phyloP scores from a whole-genome alignment of 768 basidiomycete species.

The Mycena pura region DNA sequence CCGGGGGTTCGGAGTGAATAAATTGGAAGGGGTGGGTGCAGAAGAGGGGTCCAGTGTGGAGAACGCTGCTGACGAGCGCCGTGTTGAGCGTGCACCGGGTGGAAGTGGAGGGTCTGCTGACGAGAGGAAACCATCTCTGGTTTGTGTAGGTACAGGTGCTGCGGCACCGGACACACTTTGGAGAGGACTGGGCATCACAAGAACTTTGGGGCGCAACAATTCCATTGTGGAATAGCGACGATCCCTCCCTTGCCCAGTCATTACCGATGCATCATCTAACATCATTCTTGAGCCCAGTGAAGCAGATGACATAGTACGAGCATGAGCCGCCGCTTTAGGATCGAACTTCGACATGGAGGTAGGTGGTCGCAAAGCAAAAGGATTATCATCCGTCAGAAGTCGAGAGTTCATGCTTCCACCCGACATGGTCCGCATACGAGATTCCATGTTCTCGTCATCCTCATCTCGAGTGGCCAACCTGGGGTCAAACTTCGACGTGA shows the following conservation, averaged over 20 bases:
- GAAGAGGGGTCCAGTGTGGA: slow-evolving; percentile 41
- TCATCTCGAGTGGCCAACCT: slow-evolving; percentile 46
- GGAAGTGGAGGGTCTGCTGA: slow-evolving; percentile 80
- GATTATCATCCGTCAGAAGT: slow-evolving; percentile 59
- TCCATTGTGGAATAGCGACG: slow-evolving; percentile 78
- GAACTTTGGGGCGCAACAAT: slow-evolving; percentile 86
- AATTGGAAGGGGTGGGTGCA: slow-evolving; percentile 59
- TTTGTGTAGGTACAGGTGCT: slow-evolving; percentile 40
- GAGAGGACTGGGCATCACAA: slow-evolving; percentile 92
- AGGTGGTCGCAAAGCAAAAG: slow-evolving; percentile 73
- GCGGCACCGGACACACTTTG: slow-evolving; percentile 53
- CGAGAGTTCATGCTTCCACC: slow-evolving; percentile 54
- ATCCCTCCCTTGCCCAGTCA: slow-evolving; percentile 52
- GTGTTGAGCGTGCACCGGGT: slow-evolving; percentile 68
- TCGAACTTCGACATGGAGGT: slow-evolving; percentile 78
- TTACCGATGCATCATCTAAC: slow-evolving; percentile 53
- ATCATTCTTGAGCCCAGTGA: slow-evolving; percentile 72
- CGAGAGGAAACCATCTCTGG: slow-evolving; percentile 66
- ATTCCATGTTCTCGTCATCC: slow-evolving; percentile 43
- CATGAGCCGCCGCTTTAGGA: slow-evolving; percentile 69
- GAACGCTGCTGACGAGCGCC: slow-evolving; percentile 51
- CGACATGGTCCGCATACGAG: slow-evolving; percentile 41
- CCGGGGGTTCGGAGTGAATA: slow-evolving; percentile 82
- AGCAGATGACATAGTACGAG: slow-evolving; percentile 66
- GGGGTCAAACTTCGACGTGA: slow-evolving; percentile 34